These are phyloP conservation scores for Globisporangium spinosum DNA, from an alignment of 352 stramenopile species.

Conservation along the genomic window DNA sequence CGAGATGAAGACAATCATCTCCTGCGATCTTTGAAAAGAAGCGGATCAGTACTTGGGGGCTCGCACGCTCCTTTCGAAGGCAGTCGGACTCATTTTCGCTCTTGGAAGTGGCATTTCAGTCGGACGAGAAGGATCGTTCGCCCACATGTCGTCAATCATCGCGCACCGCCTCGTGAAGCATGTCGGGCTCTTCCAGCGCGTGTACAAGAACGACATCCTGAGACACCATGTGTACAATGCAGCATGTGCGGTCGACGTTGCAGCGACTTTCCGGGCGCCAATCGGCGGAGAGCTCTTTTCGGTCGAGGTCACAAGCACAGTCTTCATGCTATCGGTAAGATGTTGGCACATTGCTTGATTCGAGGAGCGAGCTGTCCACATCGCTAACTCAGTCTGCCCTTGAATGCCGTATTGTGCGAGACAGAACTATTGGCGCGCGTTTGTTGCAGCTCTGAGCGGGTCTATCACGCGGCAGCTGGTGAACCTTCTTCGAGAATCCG, in stretches of 20 bases:
- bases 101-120: slow-evolving; percentile 91
- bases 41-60: slow-evolving; percentile 38
- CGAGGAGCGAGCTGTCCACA: background rate
- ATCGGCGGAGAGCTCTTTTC: slow-evolving; percentile 90
- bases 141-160: slow-evolving; percentile 89
- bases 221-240: slow-evolving; percentile 83
- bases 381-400: background rate
- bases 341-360: slow-evolving; percentile 6
- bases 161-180: slow-evolving; percentile 82
- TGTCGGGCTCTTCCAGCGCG: slow-evolving; percentile 55
- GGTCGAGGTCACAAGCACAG: slow-evolving; percentile 85
- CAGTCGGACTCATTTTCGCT: slow-evolving; percentile 89
- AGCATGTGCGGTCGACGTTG: slow-evolving; percentile 86
- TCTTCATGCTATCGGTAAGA: slow-evolving; percentile 60
- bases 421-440: slow-evolving; percentile 66
- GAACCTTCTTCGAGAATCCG: slow-evolving; percentile 34
- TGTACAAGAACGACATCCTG: slow-evolving; percentile 64
- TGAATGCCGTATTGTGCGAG: background rate
- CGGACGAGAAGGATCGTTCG: slow-evolving; percentile 97
- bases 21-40: slow-evolving; percentile 46
- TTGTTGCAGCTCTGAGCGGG: slow-evolving; percentile 54
- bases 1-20: slow-evolving; percentile 81
- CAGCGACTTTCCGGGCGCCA: slow-evolving; percentile 84
- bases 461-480: slow-evolving; percentile 45
- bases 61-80: slow-evolving; percentile 67